These are phyloP conservation scores for Sugiyamaella xylanicola DNA, from an alignment of 1,139 yeast species.

Conservation along the genomic window DNA sequence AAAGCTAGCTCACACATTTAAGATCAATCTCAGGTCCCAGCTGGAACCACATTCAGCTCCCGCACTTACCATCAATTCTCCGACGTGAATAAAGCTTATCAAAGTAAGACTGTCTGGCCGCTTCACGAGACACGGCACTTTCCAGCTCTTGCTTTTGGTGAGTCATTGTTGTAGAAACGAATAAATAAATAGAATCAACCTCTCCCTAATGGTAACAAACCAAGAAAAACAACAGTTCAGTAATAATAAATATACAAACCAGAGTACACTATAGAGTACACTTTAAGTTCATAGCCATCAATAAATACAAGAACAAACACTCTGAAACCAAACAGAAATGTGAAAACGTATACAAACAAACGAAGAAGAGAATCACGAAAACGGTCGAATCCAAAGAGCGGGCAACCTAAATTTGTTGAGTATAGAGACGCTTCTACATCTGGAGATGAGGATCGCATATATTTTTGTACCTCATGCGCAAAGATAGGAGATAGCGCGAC, in stretches of 20 bases:
- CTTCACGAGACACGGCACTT: conserved; percentile 2
- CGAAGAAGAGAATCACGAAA: background rate
- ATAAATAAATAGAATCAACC: background rate
- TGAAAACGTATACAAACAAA: background rate
- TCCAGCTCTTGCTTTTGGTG: background rate
- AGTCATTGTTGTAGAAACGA: background rate
- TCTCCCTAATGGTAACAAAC: background rate
- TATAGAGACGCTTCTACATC: background rate
- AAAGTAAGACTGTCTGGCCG: conserved; percentile 17
- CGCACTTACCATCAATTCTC: conserved; percentile 13
- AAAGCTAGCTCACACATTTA: no score
- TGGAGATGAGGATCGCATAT: background rate
- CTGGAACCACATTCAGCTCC: background rate
- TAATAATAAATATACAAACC: background rate
- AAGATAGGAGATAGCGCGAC: conserved; percentile 3
- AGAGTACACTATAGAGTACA: background rate
- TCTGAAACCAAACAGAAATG: background rate
- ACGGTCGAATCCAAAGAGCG: conserved; percentile 2
- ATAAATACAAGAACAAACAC: background rate
- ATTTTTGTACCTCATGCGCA: conserved; percentile 1
- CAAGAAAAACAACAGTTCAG: no score
- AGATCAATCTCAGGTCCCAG: no score
- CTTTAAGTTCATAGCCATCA: no score
- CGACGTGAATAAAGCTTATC: conserved; percentile 14
- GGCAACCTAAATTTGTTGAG: conserved; percentile 11